Percentiles rank a stretch among this genome's conserved stretches.
Conservation (phyloP, 768 basidiomycete species). For the Termitomyces sp. region DNA sequence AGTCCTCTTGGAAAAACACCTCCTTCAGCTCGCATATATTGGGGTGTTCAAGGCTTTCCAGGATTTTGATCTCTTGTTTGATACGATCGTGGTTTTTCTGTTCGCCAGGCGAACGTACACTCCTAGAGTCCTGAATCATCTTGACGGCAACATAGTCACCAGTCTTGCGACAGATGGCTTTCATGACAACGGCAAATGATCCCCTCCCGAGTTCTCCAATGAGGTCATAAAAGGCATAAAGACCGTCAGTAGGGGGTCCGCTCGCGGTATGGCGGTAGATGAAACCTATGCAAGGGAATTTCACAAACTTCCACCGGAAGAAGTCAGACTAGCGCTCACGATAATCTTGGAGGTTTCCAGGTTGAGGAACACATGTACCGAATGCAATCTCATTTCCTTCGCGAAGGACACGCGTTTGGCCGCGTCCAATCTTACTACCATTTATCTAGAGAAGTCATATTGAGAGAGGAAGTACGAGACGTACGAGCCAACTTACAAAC, state of each 20-base stretch:
- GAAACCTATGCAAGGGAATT: slow-evolving; percentile 43
- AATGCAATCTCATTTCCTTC: slow-evolving; percentile 89
- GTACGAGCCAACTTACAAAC: slow-evolving; percentile 38
- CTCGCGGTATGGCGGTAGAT: slow-evolving; percentile 64
- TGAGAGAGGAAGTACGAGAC: neutral
- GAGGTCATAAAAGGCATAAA: slow-evolving; percentile 66
- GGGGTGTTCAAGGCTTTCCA: slow-evolving; percentile 70
- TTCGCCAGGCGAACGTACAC: slow-evolving; percentile 24
- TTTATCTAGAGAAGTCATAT: slow-evolving; percentile 49
- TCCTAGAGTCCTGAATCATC: slow-evolving; percentile 61
- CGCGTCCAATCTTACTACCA: slow-evolving; percentile 56
- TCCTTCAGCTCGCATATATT: slow-evolving; percentile 82
- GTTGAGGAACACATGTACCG: slow-evolving; percentile 51
- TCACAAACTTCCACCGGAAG: neutral
- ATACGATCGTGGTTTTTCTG: slow-evolving; percentile 32
- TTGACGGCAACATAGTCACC: slow-evolving; percentile 85
- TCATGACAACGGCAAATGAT: slow-evolving; percentile 87
- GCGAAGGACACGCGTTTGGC: slow-evolving; percentile 48
- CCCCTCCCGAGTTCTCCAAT: slow-evolving; percentile 79
- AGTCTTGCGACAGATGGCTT: slow-evolving; percentile 66
- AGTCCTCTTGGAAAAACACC: slow-evolving; percentile 58
- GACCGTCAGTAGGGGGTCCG: slow-evolving; percentile 42
- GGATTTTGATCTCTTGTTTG: slow-evolving; percentile 72
- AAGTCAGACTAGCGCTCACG: slow-evolving; percentile 38
- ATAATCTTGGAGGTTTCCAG: slow-evolving; percentile 60